phyloP scores from a whole-genome alignment of 805 yeast species.

The Candida quercuum region DNA sequence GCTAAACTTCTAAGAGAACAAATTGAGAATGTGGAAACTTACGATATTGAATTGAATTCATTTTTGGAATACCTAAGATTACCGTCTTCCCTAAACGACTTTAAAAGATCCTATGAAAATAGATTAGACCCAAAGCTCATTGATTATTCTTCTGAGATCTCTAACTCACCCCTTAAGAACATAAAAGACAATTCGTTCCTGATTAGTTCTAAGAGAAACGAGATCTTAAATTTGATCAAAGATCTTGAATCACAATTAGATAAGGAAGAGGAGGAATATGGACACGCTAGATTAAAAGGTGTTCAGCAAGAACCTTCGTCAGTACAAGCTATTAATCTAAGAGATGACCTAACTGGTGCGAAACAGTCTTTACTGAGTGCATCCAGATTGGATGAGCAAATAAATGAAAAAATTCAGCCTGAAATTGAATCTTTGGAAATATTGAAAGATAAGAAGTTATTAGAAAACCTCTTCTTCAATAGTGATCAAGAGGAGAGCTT shows the following conservation, averaged over 20 bases:
- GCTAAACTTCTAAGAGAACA: constrained; percentile 71
- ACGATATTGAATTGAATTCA: constrained; percentile 73
- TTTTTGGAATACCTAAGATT: constrained; percentile 76
- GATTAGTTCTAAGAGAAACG: constrained; percentile 28
- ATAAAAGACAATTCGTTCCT: constrained; percentile 24
- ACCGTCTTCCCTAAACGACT: constrained; percentile 57
- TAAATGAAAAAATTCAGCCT: constrained; percentile 42
- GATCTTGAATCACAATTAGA: constrained; percentile 29
- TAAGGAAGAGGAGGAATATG: constrained; percentile 32
- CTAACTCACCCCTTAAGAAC: constrained; percentile 24
- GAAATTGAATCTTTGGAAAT: constrained; percentile 36
- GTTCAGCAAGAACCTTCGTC: constrained; percentile 30
- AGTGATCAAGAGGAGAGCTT: constrained; percentile 41
- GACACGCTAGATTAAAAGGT: constrained; percentile 27
- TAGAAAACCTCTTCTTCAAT: constrained; percentile 16
- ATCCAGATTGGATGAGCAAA: constrained; percentile 48
- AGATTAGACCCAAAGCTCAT: constrained; percentile 26
- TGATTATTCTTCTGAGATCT: constrained; percentile 24
- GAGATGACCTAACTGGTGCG: constrained; percentile 50
- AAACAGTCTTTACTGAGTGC: constrained; percentile 61
- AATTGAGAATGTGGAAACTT: constrained; percentile 67
- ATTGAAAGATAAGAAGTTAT: constrained; percentile 39
- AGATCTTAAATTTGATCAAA: constrained; percentile 31
- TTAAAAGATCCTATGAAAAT: constrained; percentile 32
- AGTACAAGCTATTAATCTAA: constrained; percentile 35